A percentile compares a stretch with the other conserved stretches of the same genome.
These are phyloP conservation scores for Oxalis stricta DNA, from an alignment of 441 rosid genomes.

Conservation along the genomic window DNA sequence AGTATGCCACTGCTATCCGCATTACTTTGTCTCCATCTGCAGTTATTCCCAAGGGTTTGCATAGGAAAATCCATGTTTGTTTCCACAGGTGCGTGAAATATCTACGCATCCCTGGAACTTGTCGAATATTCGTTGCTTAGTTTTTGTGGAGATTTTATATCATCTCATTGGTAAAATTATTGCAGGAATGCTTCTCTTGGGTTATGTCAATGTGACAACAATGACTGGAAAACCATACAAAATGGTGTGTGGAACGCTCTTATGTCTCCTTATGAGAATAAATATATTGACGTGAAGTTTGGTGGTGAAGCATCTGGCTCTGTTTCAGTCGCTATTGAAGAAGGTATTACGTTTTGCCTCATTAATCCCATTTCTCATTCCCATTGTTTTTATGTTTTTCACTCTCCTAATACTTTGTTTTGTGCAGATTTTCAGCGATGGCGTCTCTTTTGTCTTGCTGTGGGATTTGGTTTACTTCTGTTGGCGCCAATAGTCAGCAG, in stretches of 20 bases:
- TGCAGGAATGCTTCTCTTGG: slow-evolving; percentile 66
- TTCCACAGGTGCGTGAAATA: slow-evolving; percentile 48
- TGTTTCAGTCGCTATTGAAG: slow-evolving; percentile 33
- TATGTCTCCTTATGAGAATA: slow-evolving; percentile 63
- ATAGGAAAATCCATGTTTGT: slow-evolving; percentile 55
- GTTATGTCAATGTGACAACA: slow-evolving; percentile 51
- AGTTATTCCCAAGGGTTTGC: slow-evolving; percentile 38
- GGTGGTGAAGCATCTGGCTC: slow-evolving; percentile 33
- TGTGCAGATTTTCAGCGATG: slow-evolving; percentile 66
- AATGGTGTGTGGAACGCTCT: slow-evolving; percentile 48
- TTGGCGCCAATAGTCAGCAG: slow-evolving; percentile 72
- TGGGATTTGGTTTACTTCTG: slow-evolving; percentile 47
- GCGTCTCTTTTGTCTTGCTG: slow-evolving; percentile 63
- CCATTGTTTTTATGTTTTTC: not conserved
- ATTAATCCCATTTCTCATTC: not conserved
- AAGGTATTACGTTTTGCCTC: slow-evolving; percentile 29
- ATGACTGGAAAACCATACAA: slow-evolving; percentile 57
- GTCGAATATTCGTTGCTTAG: not conserved
- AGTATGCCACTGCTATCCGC: slow-evolving; percentile 46
- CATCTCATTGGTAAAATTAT: slow-evolving; percentile 4
- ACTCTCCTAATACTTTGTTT: slow-evolving; percentile 2
- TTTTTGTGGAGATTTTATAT: not conserved
- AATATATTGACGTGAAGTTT: slow-evolving; percentile 64
- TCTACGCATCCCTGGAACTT: too few relatives aligned
- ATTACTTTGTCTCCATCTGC: slow-evolving; percentile 41